Base-by-base conservation (phyloP, 306 rosid genomes). In the Prinsepia uniflora region DNA sequence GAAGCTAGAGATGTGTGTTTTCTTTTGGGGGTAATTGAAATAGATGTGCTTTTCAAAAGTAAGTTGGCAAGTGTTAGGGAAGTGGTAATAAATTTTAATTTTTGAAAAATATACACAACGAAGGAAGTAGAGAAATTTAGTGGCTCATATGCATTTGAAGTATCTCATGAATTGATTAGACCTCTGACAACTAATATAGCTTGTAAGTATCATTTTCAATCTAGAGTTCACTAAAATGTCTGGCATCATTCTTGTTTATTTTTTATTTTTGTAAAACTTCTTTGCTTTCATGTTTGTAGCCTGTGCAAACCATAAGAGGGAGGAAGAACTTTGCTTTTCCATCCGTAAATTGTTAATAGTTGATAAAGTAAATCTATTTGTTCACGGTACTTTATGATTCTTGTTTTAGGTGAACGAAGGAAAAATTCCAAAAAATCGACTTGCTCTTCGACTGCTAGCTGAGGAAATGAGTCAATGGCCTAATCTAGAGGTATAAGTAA, bases 381-480 rank as follows among this genome's bases (percentile, higher is more conserved):
- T 42, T 55, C 39, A 30, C 39, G 1, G 5, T 34, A 67, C 18
- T 72, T 58, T 77, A 40, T 68, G 53, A 65, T 42, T 70, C 63
- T 12, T 39, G 10, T 73, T 75, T 69, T 59, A 94, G 98, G 91
- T 91, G 74, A 82, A 94, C 64, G 91, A 89, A 79, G 97, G 99
- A 24, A 89, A 89, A 75, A 65, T 90, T 72, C 99, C 99, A 19
- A 66, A 83, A 70, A 52, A 94, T 78, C 81, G 70, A 65, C 82
- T 24, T 54, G 91, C 92, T 68, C 91, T 94, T 76, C 80, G 42
- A 72, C 65, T 87, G 81, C 89, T 94, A 18, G 96, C 99, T n/a
- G 95, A 84, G 81, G 99, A 94, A 86, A 80, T 94, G 85, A 39
- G n/a, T 72, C 66, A 84, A 8, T 94, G 99, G 99, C 99, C 97